These are phyloP conservation scores for Acarospora socialis DNA, from an alignment of 2,329 filamentous ascomycete species.

Conservation along the genomic window DNA sequence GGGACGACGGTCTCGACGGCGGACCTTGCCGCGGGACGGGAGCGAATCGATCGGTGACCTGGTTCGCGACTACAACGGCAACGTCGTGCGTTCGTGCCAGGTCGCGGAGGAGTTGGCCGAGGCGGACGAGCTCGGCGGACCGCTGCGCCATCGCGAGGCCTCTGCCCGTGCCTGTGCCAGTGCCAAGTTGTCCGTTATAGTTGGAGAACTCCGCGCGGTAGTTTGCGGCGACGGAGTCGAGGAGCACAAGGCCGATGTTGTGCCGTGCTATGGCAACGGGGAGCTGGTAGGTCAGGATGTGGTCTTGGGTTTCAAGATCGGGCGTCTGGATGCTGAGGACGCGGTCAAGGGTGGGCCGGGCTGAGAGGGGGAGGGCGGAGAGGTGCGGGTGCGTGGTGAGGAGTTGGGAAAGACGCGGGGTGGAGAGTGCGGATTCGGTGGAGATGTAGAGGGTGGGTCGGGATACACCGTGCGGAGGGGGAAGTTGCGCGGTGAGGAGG, in stretches of 20 bases:
- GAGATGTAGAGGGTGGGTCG: conserved; percentile 82
- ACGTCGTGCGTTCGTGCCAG: conserved; percentile 61
- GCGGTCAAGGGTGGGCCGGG: conserved; percentile 52
- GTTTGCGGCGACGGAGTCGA: conserved; percentile 91
- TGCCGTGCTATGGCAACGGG: conserved; percentile 68
- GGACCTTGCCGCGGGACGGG: conserved; percentile 8
- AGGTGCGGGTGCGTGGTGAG: conserved; percentile 53
- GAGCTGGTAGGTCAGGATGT: conserved; percentile 85
- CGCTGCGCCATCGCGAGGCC: conserved; percentile 52
- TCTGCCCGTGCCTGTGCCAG: conserved; percentile 14
- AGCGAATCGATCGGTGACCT: conserved; percentile 79
- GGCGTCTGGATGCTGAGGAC: conserved; percentile 72
- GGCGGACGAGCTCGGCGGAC: conserved; percentile 58
- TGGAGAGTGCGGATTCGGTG: conserved; percentile 76
- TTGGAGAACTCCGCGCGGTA: conserved; percentile 66
- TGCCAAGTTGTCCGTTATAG: conserved; percentile 28
- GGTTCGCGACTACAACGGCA: conserved; percentile 84
- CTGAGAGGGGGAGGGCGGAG: conserved; percentile 23
- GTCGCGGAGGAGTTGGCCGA: conserved; percentile 59
- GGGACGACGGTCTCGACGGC: conserved; percentile 4
- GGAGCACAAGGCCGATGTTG: conserved; percentile 63
- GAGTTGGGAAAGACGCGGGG: conserved; percentile 66
- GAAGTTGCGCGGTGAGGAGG: conserved; percentile 71
- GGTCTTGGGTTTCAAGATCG: conserved; percentile 87
- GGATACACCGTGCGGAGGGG: conserved; percentile 53